Evolutionary conservation across 1,284 basidiomycete genomes (phyloP).

Genomic region (Tranzscheliella williamsii): DNA sequence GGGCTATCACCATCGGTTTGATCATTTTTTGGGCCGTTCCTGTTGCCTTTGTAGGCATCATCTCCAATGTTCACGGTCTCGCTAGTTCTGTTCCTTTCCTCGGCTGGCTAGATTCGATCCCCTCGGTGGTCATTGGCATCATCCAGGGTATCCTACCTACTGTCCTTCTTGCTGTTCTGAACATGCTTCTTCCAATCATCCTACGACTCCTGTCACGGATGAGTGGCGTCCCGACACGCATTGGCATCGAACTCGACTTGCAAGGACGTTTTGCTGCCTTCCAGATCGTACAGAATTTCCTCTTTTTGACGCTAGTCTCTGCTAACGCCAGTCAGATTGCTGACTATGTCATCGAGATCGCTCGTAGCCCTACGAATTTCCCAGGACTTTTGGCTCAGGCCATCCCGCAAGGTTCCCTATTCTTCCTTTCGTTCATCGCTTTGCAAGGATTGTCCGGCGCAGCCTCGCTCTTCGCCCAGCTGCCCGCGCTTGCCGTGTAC

Average conservation of each 20-base stretch:
- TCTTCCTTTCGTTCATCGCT: constrained; percentile 82
- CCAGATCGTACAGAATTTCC: constrained; percentile 66
- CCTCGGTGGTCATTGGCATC: constrained; percentile 69
- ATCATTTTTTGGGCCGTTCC: constrained; percentile 68
- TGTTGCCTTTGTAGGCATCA: constrained; percentile 75
- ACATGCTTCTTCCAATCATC: constrained; percentile 86
- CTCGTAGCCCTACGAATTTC: constrained; percentile 31
- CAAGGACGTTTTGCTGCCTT: constrained; percentile 92
- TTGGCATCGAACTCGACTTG: constrained; percentile 81
- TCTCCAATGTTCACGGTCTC: constrained; percentile 79
- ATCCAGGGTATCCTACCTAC: constrained; percentile 77
- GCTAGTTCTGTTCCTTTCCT: constrained; percentile 73
- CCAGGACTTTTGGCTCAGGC: constrained; percentile 63
- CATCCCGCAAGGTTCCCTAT: constrained; percentile 82
- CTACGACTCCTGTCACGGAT: constrained; percentile 75
- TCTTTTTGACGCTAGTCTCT: constrained; percentile 55
- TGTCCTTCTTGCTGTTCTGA: constrained; percentile 80
- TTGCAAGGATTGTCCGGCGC: constrained; percentile 63
- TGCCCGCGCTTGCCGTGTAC: constrained; percentile 76
- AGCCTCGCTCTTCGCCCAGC: constrained; percentile 78
- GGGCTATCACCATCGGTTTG: constrained; percentile 67
- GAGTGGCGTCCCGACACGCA: constrained; percentile 78
- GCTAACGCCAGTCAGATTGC: constrained; percentile 40
- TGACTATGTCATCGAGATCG: constrained; percentile 28
- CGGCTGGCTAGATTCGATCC: constrained; percentile 76